Evolutionary conservation across 1,284 basidiomycete species (phyloP).

Genomic region (Sparassis latifolia): DNA sequence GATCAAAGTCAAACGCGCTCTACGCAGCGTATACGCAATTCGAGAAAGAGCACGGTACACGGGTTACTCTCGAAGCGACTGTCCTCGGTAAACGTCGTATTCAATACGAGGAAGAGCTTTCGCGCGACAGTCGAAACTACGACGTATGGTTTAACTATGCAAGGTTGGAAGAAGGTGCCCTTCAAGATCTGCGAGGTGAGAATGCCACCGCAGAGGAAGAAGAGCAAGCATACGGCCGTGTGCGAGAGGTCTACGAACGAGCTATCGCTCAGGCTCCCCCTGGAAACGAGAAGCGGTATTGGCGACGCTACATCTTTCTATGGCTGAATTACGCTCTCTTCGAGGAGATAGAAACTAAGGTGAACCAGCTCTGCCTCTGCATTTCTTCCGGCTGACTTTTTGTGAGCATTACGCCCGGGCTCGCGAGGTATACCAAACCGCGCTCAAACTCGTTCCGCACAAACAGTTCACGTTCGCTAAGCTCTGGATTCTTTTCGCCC

Average conservation of each 20-base stretch:
- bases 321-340: slow-evolving; percentile 97
- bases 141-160: slow-evolving; percentile 99
- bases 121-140: slow-evolving; percentile 87
- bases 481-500: slow-evolving; percentile 82
- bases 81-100: slow-evolving; percentile 95
- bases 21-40: slow-evolving; percentile 94
- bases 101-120: slow-evolving; percentile 93
- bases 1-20: slow-evolving; percentile 81
- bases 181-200: slow-evolving; percentile 70
- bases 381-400: slow-evolving; percentile 2
- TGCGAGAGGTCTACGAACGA: slow-evolving; percentile 93
- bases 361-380: slow-evolving; percentile 21
- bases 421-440: slow-evolving; percentile 91
- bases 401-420: slow-evolving; percentile 74
- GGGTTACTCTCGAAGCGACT: slow-evolving; percentile 85
- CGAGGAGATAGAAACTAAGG: slow-evolving; percentile 93
- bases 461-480: slow-evolving; percentile 94
- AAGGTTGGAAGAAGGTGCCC: slow-evolving; percentile 87
- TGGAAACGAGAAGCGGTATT: slow-evolving; percentile 79
- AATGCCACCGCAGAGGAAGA: slow-evolving; percentile 65
- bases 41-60: slow-evolving; percentile 95
- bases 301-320: slow-evolving; percentile 95
- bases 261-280: slow-evolving; percentile 96
- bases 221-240: slow-evolving; percentile 51
- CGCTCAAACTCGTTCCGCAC: slow-evolving; percentile 79